A percentile compares a stretch with the other conserved stretches of the same genome.
Conservation (phyloP, 1,284 basidiomycete genomes). For the Austropuccinia psidii region DNA sequence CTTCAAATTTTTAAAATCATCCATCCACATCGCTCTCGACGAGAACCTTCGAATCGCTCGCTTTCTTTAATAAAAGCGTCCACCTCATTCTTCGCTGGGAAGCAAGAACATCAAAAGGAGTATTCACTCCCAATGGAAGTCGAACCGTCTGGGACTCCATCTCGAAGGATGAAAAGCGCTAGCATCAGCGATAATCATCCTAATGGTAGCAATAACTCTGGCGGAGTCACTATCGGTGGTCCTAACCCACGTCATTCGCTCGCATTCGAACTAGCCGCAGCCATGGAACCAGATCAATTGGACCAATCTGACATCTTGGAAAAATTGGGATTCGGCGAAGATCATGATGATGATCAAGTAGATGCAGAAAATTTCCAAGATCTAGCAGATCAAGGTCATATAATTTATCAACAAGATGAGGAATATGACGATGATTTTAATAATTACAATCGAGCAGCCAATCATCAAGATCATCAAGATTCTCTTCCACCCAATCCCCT, state of each 20-base stretch:
- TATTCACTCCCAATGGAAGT: too few species aligned
- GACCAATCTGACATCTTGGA: slow-evolving; percentile 27
- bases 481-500: background rate
- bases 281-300: slow-evolving; percentile 34
- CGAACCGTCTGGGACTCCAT: too few species aligned
- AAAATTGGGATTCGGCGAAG: slow-evolving; percentile 24
- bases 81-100: too few species aligned
- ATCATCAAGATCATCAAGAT: background rate
- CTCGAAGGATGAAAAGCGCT: too few species aligned
- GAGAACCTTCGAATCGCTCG: too few species aligned
- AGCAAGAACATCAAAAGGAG: too few species aligned
- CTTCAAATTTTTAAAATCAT: too few species aligned
- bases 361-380: background rate
- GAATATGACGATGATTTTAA: background rate
- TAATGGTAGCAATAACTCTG: background rate
- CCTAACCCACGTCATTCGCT: slow-evolving; percentile 20
- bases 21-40: too few species aligned
- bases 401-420: background rate
- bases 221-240: too few species aligned
- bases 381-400: background rate
- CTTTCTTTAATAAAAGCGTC: too few species aligned
- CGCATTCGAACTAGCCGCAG: slow-evolving; percentile 34
- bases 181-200: background rate
- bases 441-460: background rate
- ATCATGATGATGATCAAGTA: background rate